Evolutionary conservation across 192 early-diverging fungal species (phyloP), one percentile per base, ranked within the genome.

Genomic region (Umbelopsis vinacea): DNA sequence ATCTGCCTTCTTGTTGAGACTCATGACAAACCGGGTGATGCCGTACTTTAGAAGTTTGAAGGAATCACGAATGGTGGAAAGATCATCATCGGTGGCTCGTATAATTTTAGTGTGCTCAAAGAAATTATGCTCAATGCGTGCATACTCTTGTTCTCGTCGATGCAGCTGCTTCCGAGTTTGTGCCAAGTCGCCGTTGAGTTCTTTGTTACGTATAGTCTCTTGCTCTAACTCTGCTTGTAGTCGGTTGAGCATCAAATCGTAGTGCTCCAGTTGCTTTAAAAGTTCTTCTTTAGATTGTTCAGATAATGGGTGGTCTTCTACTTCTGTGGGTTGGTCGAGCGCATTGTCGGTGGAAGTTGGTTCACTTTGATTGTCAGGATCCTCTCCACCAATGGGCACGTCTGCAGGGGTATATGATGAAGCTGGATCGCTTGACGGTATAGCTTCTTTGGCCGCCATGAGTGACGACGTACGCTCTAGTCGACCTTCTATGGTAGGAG

Each of bases 1-100:
- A 46, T 81, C 79, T 21, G 72, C 79, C 43, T 76, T 81, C 57
- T 81, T 81, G 73, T 76, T 76, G 5, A 81, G 69, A 37, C 75
- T 74, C 75, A 77, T 71, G 19, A 77, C 48, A 6, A 81, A 29
- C 26, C 79, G 75, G 26, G 75, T 52, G 14, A 81, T 71, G 29
- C 47, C 68, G 37, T 81, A 77, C 67, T 77, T 81, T 19, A 81
- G 50, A 4, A 74, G 40, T 48, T 81, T 76, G 52, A 81, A 75
- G 0, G 71, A 68, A 54, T 81, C 79, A 8, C 79, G 69, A 46
- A 81, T 81, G 10, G 79, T 81, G 2, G 79, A 81, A 12, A 81
- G 57, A 38, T 81, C 79, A 71, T 81, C 79, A 66, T 81, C 79
- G 5, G 79, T 81, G 15, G 79, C 75, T 43, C 79, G 75, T 46